Percentiles rank a stretch among this genome's conserved stretches.
These are phyloP conservation scores for Trichoderma sp. DNA, from an alignment of 2,329 filamentous ascomycete species.

Conservation along the genomic window DNA sequence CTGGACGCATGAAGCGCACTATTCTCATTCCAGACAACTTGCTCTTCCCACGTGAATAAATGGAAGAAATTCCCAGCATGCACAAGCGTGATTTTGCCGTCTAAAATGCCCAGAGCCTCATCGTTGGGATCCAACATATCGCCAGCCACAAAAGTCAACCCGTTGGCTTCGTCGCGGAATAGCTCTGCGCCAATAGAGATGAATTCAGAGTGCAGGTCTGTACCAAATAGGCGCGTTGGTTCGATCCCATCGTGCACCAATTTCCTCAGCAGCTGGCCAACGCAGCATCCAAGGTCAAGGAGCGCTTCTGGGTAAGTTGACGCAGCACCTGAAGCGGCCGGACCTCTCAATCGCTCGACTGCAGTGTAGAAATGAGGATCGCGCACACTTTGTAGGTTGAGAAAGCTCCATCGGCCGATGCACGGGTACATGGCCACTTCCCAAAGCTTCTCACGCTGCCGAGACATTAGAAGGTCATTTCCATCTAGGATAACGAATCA, in stretches of 20 bases:
- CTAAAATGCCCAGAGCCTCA: neutral
- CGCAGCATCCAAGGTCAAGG: constrained; percentile 5
- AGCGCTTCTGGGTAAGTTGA: neutral
- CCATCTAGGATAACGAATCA: neutral
- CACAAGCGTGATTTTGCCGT: constrained; percentile 1
- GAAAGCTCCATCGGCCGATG: constrained; percentile 9
- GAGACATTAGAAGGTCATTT: neutral
- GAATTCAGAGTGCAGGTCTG: neutral
- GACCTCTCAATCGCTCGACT: neutral
- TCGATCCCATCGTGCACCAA: neutral
- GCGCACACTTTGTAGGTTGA: neutral
- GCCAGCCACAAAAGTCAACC: constrained; percentile 3
- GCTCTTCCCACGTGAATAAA: constrained; percentile 9
- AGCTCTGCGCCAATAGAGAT: neutral
- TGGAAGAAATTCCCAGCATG: constrained; percentile 14
- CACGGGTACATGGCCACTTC: constrained; percentile 14
- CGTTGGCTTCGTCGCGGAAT: neutral
- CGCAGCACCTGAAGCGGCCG: neutral
- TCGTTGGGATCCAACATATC: neutral
- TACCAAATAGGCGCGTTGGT: neutral
- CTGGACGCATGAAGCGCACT: neutral
- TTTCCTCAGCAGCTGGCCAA: neutral
- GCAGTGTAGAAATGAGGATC: neutral
- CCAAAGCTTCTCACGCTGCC: neutral
- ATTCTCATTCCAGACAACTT: neutral